Percentiles rank a stretch among this genome's conserved stretches.
phyloP scores from a whole-genome alignment of 192 early-diverging fungal genomes.

The Gonapodya prolifera region DNA sequence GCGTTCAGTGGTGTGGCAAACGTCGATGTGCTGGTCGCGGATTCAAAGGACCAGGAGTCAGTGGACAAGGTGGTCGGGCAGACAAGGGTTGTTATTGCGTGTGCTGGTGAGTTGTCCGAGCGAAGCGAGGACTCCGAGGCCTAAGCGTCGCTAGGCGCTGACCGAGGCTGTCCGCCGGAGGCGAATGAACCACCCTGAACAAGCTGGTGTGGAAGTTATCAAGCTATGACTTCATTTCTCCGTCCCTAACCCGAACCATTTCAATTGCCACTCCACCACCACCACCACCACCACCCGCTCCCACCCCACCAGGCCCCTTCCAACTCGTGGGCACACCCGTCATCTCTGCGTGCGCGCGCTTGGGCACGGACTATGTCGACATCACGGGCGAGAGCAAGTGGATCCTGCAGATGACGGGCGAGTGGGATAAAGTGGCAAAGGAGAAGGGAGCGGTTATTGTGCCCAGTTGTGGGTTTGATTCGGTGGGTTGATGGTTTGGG shows the following conservation, averaged over 20 bases:
- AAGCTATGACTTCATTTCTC: neutral
- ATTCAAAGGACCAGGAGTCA: neutral
- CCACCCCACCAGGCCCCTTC: neutral
- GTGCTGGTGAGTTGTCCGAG: neutral
- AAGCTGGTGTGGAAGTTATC: no score
- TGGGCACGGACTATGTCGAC: conserved; percentile 75
- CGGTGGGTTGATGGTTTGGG: conserved; percentile 33
- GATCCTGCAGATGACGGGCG: conserved; percentile 46
- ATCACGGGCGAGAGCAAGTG: conserved; percentile 73
- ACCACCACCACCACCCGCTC: no score
- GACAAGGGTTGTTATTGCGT: conserved; percentile 1
- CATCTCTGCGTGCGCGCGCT: conserved; percentile 52
- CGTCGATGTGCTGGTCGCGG: neutral
- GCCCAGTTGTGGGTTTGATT: conserved; percentile 80
- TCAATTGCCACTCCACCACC: neutral
- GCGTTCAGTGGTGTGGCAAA: neutral
- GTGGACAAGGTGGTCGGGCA: neutral
- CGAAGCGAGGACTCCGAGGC: no score
- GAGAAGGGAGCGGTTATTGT: conserved; percentile 58
- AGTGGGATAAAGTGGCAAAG: conserved; percentile 53
- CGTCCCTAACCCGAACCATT: neutral
- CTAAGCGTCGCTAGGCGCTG: neutral
- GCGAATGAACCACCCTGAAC: neutral
- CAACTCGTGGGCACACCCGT: conserved; percentile 20
- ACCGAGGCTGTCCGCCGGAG: neutral